Percentiles rank a stretch among this genome's conserved stretches.
Conservation (phyloP, 1,284 basidiomycete species). For the Malassezia caprae region DNA sequence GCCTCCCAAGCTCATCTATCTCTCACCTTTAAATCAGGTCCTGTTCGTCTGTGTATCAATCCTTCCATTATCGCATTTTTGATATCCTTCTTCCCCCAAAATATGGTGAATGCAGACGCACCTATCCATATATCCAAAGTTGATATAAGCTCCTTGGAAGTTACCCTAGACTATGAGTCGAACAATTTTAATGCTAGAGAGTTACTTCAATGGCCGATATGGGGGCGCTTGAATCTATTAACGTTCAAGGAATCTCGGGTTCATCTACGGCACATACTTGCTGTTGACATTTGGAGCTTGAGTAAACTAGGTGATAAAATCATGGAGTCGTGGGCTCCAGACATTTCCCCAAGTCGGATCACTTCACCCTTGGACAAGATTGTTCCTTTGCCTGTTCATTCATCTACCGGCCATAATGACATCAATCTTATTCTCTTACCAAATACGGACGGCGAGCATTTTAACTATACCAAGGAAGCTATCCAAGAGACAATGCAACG, state of each 20-base stretch:
- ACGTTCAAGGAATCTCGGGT: constrained; percentile 98
- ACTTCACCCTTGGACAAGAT: constrained; percentile 96
- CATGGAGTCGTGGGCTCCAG: constrained; percentile 96
- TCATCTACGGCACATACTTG: constrained; percentile 82
- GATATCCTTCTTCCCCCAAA: not conserved
- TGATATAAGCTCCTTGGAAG: constrained; percentile 68
- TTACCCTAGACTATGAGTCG: constrained; percentile 97
- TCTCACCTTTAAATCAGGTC: not conserved
- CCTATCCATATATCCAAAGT: constrained; percentile 49
- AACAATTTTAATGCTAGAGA: constrained; percentile 86
- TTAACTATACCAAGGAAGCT: not conserved
- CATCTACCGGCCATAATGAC: constrained; percentile 91
- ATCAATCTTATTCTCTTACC: constrained; percentile 90
- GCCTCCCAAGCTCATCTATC: not conserved
- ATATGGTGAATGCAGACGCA: not conserved
- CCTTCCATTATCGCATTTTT: not conserved
- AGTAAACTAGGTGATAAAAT: constrained; percentile 73
- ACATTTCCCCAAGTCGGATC: constrained; percentile 94
- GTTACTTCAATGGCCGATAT: constrained; percentile 69
- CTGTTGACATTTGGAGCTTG: constrained; percentile 83
- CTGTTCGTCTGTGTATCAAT: not conserved
- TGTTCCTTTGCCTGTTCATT: constrained; percentile 73
- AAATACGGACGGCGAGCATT: not conserved
- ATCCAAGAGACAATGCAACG: not conserved
- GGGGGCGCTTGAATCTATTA: constrained; percentile 99